These are phyloP conservation scores for Maudiozyma bulderi DNA, from an alignment of 805 yeast genomes.

Conservation along the genomic window DNA sequence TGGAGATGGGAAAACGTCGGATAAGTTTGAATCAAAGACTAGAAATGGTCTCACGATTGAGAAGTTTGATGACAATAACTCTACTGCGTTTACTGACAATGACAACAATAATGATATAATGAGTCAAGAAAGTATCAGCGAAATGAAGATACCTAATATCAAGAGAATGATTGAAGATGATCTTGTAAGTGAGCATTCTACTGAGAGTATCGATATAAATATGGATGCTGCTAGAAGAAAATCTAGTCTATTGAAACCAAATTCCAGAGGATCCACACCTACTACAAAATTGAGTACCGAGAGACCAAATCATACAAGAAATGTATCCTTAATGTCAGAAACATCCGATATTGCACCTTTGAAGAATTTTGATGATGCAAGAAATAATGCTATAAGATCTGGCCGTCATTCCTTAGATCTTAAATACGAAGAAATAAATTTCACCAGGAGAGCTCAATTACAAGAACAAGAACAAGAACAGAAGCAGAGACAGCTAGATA, in stretches of 20 bases:
- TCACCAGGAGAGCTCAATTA: conserved; percentile 13
- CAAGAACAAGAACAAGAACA: conserved; percentile 16
- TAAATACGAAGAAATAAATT: conserved; percentile 18
- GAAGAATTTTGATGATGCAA: neutral
- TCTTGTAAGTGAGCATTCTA: conserved; percentile 14
- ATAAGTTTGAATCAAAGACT: neutral
- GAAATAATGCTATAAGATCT: neutral
- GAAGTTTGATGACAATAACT: neutral
- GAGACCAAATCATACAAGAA: no score
- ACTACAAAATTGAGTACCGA: neutral
- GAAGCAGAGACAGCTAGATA: neutral
- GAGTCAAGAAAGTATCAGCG: neutral
- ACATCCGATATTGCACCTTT: neutral
- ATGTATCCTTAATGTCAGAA: neutral
- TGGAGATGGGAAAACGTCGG: neutral
- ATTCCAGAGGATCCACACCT: neutral
- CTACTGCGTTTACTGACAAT: neutral
- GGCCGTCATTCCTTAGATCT: conserved; percentile 21
- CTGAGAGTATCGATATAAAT: conserved; percentile 22
- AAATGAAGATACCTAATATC: neutral
- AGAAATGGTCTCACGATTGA: neutral
- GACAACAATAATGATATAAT: neutral
- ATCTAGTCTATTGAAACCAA: neutral
- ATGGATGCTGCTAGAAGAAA: conserved; percentile 10
- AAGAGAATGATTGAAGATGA: neutral